A percentile compares a stretch with the other conserved stretches of the same genome.
Conservation (phyloP, 2,329 filamentous ascomycete genomes). For the Microsporum audouinii region DNA sequence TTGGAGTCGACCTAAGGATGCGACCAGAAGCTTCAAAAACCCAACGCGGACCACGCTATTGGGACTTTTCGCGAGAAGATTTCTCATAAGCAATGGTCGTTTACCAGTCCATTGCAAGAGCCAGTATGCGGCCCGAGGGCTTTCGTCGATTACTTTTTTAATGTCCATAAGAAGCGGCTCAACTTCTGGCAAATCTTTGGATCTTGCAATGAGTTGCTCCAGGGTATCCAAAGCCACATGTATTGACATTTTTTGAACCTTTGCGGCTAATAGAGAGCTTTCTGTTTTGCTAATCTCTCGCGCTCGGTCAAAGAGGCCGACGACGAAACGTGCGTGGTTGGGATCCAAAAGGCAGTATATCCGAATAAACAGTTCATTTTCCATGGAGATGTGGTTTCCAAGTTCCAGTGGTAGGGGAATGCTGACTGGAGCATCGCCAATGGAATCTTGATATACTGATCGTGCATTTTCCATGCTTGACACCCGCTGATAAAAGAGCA, state of each 20-base stretch:
- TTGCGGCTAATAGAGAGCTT: slow-evolving; percentile 40
- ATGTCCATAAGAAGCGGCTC: slow-evolving; percentile 45
- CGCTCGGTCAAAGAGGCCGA: slow-evolving; percentile 48
- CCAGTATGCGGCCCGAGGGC: slow-evolving; percentile 46
- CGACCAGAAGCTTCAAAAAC: slow-evolving; percentile 42
- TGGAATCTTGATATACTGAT: slow-evolving; percentile 33
- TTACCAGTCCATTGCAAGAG: slow-evolving; percentile 51
- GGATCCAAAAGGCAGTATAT: slow-evolving; percentile 71
- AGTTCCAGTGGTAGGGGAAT: slow-evolving; percentile 37
- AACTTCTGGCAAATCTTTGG: slow-evolving; percentile 57
- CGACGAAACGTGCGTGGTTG: slow-evolving; percentile 56
- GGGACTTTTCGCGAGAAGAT: slow-evolving; percentile 52
- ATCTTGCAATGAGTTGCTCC: slow-evolving; percentile 62
- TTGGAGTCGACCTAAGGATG: slow-evolving; percentile 45
- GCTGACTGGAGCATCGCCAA: slow-evolving; percentile 41
- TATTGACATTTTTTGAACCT: slow-evolving; percentile 35
- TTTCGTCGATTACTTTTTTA: slow-evolving; percentile 39
- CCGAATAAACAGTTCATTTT: slow-evolving; percentile 63
- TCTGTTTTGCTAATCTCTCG: slow-evolving; percentile 37
- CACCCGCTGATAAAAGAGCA: slow-evolving; percentile 89
- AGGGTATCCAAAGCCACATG: slow-evolving; percentile 47
- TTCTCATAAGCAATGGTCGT: slow-evolving; percentile 48
- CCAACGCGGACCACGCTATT: slow-evolving; percentile 46
- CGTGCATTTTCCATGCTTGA: slow-evolving; percentile 50
- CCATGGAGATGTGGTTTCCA: slow-evolving; percentile 48